These are phyloP conservation scores for Leccinum ochraceum DNA, from an alignment of 768 basidiomycete species.

Conservation along the genomic window DNA sequence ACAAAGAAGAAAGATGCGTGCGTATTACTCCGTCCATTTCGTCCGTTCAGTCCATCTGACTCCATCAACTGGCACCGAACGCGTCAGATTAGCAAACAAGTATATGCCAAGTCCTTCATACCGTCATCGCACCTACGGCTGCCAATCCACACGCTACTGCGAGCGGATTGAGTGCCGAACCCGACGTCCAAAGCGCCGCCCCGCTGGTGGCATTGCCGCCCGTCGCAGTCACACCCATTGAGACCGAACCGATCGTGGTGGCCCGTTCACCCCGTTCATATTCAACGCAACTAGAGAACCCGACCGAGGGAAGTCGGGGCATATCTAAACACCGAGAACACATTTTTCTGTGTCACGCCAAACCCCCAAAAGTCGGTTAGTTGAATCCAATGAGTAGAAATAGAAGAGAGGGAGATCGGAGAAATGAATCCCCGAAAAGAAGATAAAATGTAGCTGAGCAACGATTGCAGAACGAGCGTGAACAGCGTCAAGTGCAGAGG, in stretches of 20 bases:
- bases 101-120: slow-evolving; percentile 13
- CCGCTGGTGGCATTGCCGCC: no score
- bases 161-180: slow-evolving; percentile 1
- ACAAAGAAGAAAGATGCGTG: no score
- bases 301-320: slow-evolving; percentile 66
- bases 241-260: slow-evolving; percentile 53
- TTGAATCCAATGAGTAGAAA: neutral
- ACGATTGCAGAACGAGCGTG: neutral
- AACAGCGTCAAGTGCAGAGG: neutral
- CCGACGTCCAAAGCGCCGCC: slow-evolving; percentile 55
- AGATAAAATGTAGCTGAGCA: neutral
- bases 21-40: no score
- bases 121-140: slow-evolving; percentile 9
- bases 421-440: neutral
- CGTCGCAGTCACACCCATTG: slow-evolving; percentile 48
- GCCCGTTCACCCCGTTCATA: slow-evolving; percentile 44
- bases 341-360: slow-evolving; percentile 71
- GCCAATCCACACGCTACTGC: slow-evolving; percentile 5
- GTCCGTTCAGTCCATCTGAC: no score
- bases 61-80: neutral
- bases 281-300: slow-evolving; percentile 61
- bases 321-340: slow-evolving; percentile 69
- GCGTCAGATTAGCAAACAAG: no score
- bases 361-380: neutral
- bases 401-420: neutral